A percentile compares a stretch with the other conserved stretches of the same genome.
Evolutionary conservation across 176 grass and related monocot species (phyloP).

Genomic region (Triticum dicoccoides): DNA sequence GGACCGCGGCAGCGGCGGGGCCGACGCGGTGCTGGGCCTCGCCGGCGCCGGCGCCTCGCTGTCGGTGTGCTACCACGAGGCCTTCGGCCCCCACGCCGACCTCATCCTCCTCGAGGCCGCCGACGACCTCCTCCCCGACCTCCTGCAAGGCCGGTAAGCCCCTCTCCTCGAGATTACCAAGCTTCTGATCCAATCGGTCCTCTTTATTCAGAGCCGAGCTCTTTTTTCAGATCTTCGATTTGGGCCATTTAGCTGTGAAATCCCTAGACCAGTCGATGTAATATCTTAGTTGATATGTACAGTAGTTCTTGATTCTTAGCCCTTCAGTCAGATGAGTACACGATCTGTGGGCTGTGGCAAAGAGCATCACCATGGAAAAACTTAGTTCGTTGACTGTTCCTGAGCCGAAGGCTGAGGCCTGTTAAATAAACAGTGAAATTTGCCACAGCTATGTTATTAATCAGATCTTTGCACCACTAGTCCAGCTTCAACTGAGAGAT

Average conservation of each 20-base stretch:
- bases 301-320: neutral
- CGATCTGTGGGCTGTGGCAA: neutral
- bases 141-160: slow-evolving; percentile 64
- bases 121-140: slow-evolving; percentile 62
- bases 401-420: neutral
- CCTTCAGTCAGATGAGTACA: neutral
- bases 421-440: neutral
- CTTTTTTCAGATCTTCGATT: slow-evolving; percentile 2
- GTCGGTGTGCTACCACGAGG: slow-evolving; percentile 70
- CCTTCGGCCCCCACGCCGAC: slow-evolving; percentile 67
- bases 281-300: neutral
- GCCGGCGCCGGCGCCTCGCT: slow-evolving; percentile 39
- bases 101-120: slow-evolving; percentile 78
- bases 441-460: neutral
- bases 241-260: neutral
- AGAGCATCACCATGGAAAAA: neutral
- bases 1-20: slow-evolving; percentile 48
- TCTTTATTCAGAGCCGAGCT: neutral
- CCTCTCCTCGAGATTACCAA: neutral
- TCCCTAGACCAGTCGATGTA: neutral
- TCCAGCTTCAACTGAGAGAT: neutral
- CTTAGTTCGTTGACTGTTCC: neutral
- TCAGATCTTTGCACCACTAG: neutral
- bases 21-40: slow-evolving; percentile 57
- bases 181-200: neutral